phyloP scores from a whole-genome alignment of 768 basidiomycete species.

The Holtermannia corniformis region DNA sequence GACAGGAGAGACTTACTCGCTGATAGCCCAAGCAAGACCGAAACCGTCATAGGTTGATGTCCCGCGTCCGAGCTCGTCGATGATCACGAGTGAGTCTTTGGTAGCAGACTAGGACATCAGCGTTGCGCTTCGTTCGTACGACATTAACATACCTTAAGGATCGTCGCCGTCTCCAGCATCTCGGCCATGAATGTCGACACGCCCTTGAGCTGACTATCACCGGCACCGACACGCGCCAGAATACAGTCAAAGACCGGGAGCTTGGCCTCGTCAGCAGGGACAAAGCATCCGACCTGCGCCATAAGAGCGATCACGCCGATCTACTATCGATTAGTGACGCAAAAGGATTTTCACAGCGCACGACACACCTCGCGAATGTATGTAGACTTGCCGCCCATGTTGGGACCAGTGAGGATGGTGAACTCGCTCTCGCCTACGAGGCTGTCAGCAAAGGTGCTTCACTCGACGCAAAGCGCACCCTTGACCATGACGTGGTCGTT shows the following conservation, averaged over 20 bases:
- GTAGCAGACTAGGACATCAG: constrained; percentile 61
- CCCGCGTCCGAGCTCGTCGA: constrained; percentile 91
- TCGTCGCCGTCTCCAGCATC: constrained; percentile 96
- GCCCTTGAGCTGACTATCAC: constrained; percentile 94
- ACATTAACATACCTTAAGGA: constrained; percentile 59
- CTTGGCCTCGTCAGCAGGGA: constrained; percentile 76
- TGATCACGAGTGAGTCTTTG: constrained; percentile 86
- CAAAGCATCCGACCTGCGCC: constrained; percentile 92
- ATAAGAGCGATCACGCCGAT: constrained; percentile 93
- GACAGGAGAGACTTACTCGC: constrained; percentile 56
- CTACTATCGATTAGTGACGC: constrained; percentile 42
- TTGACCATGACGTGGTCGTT: constrained; percentile 94
- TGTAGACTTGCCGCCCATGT: constrained; percentile 98
- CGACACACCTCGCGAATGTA: constrained; percentile 73
- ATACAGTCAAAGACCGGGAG: constrained; percentile 93
- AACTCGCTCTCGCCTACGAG: constrained; percentile 74
- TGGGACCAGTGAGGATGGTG: constrained; percentile 94
- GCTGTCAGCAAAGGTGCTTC: constrained; percentile 1
- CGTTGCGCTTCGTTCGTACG: not conserved
- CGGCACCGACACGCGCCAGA: constrained; percentile 89
- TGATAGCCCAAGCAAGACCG: constrained; percentile 96
- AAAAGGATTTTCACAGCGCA: not conserved
- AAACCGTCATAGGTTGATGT: constrained; percentile 98
- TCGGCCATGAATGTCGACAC: constrained; percentile 99
- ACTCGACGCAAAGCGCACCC: no score